Evolutionary conservation across 164 flowering plant genomes (phyloP), one percentile per base, ranked within the genome.

Genomic region (Macadamia integrifolia): DNA sequence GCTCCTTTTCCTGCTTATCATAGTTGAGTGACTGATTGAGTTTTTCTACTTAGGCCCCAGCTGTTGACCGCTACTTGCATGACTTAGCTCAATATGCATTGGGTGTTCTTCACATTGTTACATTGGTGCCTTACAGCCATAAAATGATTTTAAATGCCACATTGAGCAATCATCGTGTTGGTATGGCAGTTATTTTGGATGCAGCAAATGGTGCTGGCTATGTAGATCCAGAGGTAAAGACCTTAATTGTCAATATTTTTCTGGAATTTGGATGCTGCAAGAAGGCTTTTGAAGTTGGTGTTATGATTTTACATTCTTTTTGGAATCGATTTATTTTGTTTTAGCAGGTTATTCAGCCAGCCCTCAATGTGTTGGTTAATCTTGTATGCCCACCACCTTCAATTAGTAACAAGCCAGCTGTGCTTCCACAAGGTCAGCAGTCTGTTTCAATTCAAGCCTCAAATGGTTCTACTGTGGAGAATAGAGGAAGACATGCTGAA

Each of bases 341-440:
- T 65, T 75, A 66, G 61, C 87, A 94, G 99, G 87, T 92, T 59
- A 85, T 89, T 78, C 96, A 90, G 70, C 87, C 93, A 57, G 98
- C 99, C 23, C 62, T 94, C 42, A 88, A 83, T 82, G 87, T 94
- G 64, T 71, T 94, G 58, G 87, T 92, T 60, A 92, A 92, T 84
- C 97, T 94, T 70, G 98, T 90, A 52, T 94, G 99, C 72, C 98
- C 99, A 65, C 98, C 99, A 60, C 98, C 99, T 71, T 89, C 99
- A 66, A 86, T 92, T 71, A 89, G 98, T 78, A 85, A 80, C 66
- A 94, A 85, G 74, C 86, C 90, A 35, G 73, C 89, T 71, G 48
- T 69, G 18, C 60, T 69, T 64, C 67, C 82, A 15, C 93, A 81
- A 76, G 85, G 84, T 61, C 96, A 86, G 78, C 96, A 82, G 32